Conservation (phyloP, 768 basidiomycete genomes). For the Calocybe indica region DNA sequence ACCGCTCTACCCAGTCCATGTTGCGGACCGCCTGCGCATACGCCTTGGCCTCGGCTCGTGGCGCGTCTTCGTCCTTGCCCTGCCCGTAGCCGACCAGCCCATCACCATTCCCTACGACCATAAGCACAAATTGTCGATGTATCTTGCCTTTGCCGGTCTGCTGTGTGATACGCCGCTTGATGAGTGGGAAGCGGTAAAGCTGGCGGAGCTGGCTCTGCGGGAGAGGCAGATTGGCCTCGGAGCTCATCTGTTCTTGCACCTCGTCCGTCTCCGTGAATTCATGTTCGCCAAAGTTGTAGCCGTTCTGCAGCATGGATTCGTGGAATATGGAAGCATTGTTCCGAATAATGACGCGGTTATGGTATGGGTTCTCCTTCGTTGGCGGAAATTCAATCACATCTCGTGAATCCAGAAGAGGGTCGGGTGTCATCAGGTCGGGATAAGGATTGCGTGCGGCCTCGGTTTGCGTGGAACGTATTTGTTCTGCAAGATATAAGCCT, state of each 20-base stretch:
- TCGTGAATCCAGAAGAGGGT: constrained; percentile 57
- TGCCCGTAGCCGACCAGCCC: constrained; percentile 82
- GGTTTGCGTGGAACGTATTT: too few relatives aligned
- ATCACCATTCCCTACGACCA: constrained; percentile 77
- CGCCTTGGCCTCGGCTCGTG: constrained; percentile 53
- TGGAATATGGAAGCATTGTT: constrained; percentile 70
- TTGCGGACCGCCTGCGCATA: constrained; percentile 68
- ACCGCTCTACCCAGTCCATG: constrained; percentile 93
- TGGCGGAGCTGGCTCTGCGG: constrained; percentile 9
- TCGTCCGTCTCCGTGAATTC: constrained; percentile 21
- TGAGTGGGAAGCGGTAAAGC: constrained; percentile 36
- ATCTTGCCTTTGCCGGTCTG: constrained; percentile 96
- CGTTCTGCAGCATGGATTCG: constrained; percentile 26
- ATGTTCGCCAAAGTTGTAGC: constrained; percentile 24
- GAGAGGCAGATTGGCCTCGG: constrained; percentile 20
- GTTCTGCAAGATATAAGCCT: too few relatives aligned
- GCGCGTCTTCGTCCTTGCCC: constrained; percentile 61
- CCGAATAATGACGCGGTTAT: constrained; percentile 59
- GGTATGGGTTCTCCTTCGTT: constrained; percentile 42
- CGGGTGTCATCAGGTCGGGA: constrained; percentile 60
- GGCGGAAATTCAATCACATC: constrained; percentile 51
- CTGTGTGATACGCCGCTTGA: constrained; percentile 61
- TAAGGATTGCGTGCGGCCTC: constrained; percentile 14
- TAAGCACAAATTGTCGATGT: constrained; percentile 50
- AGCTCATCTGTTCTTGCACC: constrained; percentile 21